Evolutionary conservation across 2,329 filamentous ascomycete genomes (phyloP), one percentile per base, ranked within the genome.

Genomic region (Trichoderma endophyticum): DNA sequence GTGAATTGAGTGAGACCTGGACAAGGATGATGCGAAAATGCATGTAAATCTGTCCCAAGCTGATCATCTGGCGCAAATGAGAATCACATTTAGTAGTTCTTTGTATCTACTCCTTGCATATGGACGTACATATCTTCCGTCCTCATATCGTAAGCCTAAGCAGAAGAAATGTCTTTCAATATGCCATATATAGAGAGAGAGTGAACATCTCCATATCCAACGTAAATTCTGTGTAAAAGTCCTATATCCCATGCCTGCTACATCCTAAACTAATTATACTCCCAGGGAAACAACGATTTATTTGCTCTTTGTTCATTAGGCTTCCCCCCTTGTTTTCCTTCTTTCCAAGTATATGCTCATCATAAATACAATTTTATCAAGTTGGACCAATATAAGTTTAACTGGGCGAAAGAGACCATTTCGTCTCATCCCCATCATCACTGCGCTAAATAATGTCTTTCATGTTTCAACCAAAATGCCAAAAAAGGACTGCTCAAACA

Each of bases 201-300:
- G 28, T 60, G 11, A 34, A n/a, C 28, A 62, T 26, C 30, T 18
- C 60, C 48, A 8, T 65, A 12, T 34, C 60, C 48, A 36, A 30
- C 57, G 14, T 54, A 36, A 54, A 54, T 51, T 24, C 57, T 26
- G 26, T 70, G 36, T 48, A 28, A 70, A 70, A 70, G 32, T 28
- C 67, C 48, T 54, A 48, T 43, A 36, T 61, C 54, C 66, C 28
- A 69, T 69, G 28, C 66, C 36, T 39, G 28, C 39, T 51, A 61
- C 67, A 51, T 54, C 67, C 28, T 26, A 39, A 62, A 62, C 60
- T n/a, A 59, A 71, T 71, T 36, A 65, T 57, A 66, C 62, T 65
- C 57, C 61, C 21, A n/a, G 34, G 39, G 14, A 32, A 57, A 32
- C 8, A 24, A 48, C 28, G 24, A 24, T 56, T 3, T 61, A 30